These are phyloP conservation scores for Malassezia slooffiae DNA, from an alignment of 1,284 basidiomycete species.

Conservation along the genomic window DNA sequence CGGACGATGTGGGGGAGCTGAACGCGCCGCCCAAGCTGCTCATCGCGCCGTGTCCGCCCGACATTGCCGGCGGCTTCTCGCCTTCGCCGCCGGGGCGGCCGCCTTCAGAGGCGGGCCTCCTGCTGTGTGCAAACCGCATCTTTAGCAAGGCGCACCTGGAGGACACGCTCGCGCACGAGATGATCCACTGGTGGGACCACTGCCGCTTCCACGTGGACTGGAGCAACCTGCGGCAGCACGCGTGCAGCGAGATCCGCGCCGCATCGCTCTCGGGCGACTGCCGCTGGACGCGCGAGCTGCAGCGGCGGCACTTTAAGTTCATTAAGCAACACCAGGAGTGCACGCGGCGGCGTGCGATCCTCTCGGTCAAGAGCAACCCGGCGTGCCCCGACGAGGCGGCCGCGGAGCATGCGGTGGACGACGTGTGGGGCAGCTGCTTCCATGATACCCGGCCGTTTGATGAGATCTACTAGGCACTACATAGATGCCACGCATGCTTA, in stretches of 20 bases:
- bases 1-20: neutral
- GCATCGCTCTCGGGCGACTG: constrained; percentile 89
- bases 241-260: constrained; percentile 93
- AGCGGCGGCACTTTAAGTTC: constrained; percentile 63
- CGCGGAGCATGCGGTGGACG: constrained; percentile 80
- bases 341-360: constrained; percentile 71
- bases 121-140: constrained; percentile 41
- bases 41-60: constrained; percentile 29
- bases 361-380: constrained; percentile 70
- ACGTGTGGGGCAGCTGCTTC: constrained; percentile 93
- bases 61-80: constrained; percentile 37
- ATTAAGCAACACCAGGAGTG: constrained; percentile 85
- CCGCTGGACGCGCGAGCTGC: constrained; percentile 65
- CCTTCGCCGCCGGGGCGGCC: constrained; percentile 23
- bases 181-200: constrained; percentile 92
- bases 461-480: constrained; percentile 50
- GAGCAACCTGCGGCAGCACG: constrained; percentile 79
- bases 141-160: constrained; percentile 77
- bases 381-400: constrained; percentile 63
- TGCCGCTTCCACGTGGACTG: constrained; percentile 87
- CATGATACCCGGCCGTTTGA: constrained; percentile 92
- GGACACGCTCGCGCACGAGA: constrained; percentile 81
- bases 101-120: constrained; percentile 23
- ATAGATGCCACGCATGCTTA: constrained; percentile 7
- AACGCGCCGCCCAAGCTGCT: constrained; percentile 20